These are phyloP conservation scores for Cruciata laevipes DNA, from an alignment of 257 asterid species.

Conservation along the genomic window DNA sequence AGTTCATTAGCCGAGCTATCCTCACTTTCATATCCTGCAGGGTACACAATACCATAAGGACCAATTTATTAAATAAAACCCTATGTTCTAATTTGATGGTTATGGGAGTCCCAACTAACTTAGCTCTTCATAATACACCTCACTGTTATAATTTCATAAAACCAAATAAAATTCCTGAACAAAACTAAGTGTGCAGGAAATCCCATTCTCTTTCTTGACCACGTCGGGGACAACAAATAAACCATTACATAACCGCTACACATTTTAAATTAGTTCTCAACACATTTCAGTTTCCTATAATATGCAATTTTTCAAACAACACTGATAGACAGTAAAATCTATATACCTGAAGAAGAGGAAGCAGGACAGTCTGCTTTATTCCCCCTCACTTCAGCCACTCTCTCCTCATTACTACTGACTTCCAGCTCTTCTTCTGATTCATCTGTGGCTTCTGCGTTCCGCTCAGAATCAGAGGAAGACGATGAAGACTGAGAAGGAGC, in stretches of 20 bases:
- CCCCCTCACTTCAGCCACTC: constrained; percentile 27
- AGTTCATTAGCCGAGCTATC: constrained; percentile 75
- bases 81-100: neutral
- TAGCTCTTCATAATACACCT: neutral
- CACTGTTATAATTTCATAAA: neutral
- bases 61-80: neutral
- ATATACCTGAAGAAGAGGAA: constrained; percentile 39
- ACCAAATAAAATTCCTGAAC: neutral
- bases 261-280: neutral
- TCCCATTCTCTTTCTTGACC: neutral
- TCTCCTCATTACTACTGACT: constrained; percentile 13
- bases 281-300: neutral
- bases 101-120: neutral
- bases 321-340: neutral
- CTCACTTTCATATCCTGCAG: constrained; percentile 87
- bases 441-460: constrained; percentile 45
- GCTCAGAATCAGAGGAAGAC: constrained; percentile 62
- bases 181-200: neutral
- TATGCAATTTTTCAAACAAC: neutral
- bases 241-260: neutral
- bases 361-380: constrained; percentile 36
- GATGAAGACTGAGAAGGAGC: constrained; percentile 67
- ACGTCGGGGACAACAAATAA: neutral
- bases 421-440: constrained; percentile 42
- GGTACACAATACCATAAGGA: constrained; percentile 11